Conservation (phyloP, 495 filamentous ascomycete genomes). For the Glutinoglossum americanum region DNA sequence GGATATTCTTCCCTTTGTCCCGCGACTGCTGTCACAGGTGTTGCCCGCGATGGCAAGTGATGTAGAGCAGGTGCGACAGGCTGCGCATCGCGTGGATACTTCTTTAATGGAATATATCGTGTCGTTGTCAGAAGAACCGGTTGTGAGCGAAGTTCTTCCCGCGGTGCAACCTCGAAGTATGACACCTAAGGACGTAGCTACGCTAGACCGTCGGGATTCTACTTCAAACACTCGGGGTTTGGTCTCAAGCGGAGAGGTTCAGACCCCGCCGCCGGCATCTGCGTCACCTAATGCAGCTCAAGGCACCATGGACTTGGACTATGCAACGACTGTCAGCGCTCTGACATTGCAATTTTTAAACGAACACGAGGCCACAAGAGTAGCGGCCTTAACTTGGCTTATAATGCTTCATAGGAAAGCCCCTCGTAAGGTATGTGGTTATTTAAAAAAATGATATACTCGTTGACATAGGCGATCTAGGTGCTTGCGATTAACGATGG, state of each 20-base stretch:
- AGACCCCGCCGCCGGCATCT: slow-evolving; percentile 1
- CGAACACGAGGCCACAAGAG: slow-evolving; percentile 86
- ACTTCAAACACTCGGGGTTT: neutral
- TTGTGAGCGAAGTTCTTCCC: neutral
- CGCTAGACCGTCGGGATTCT: slow-evolving; percentile 6
- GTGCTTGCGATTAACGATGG: slow-evolving; percentile 83
- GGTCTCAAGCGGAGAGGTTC: neutral
- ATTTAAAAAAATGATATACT: neutral
- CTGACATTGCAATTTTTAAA: slow-evolving; percentile 88
- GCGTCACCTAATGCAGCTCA: slow-evolving; percentile 23
- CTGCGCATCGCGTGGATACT: slow-evolving; percentile 71
- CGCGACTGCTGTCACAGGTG: slow-evolving; percentile 73
- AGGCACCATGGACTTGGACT: slow-evolving; percentile 62
- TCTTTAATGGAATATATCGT: slow-evolving; percentile 83
- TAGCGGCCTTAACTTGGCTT: slow-evolving; percentile 85
- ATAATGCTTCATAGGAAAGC: slow-evolving; percentile 95
- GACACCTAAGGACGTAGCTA: neutral
- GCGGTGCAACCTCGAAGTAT: neutral
- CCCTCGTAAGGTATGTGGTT: slow-evolving; percentile 50
- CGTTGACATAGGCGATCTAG: slow-evolving; percentile 2
- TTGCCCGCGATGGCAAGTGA: slow-evolving; percentile 87
- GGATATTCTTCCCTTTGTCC: slow-evolving; percentile 90
- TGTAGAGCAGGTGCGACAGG: slow-evolving; percentile 68
- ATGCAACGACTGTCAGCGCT: slow-evolving; percentile 88
- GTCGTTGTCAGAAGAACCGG: slow-evolving; percentile 57